phyloP scores from a whole-genome alignment of 495 filamentous ascomycete species.

The Talaromyces wortmannii region DNA sequence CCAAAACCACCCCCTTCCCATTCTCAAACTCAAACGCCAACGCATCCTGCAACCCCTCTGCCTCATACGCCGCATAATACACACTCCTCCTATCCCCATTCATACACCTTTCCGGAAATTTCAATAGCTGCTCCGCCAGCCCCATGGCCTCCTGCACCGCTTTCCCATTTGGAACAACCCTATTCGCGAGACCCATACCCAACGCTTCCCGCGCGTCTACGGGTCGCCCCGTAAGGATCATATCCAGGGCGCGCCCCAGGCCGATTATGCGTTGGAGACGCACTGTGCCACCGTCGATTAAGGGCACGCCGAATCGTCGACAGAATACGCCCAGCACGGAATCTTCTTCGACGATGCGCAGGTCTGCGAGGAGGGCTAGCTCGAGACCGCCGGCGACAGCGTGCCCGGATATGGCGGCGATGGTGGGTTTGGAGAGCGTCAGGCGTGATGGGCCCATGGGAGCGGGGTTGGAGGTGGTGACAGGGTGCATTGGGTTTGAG shows the following conservation, averaged over 20 bases:
- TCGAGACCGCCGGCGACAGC: slow-evolving; percentile 44
- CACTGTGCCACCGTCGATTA: slow-evolving; percentile 45
- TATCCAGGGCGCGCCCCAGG: slow-evolving; percentile 40
- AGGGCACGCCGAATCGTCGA: slow-evolving; percentile 40
- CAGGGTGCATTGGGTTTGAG: slow-evolving; percentile 4
- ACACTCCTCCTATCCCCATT: slow-evolving; percentile 28
- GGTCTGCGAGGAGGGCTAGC: slow-evolving; percentile 37
- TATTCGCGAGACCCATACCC: slow-evolving; percentile 39
- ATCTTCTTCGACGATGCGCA: slow-evolving; percentile 39
- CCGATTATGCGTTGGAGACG: slow-evolving; percentile 40
- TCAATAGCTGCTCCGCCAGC: slow-evolving; percentile 32
- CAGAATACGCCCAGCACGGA: slow-evolving; percentile 44
- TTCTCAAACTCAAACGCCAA: slow-evolving; percentile 32
- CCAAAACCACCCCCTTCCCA: slow-evolving; percentile 25
- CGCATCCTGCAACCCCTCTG: slow-evolving; percentile 34
- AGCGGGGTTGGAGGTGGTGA: slow-evolving; percentile 20
- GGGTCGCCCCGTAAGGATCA: slow-evolving; percentile 41
- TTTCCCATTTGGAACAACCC: slow-evolving; percentile 38
- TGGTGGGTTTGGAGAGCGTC: slow-evolving; percentile 30
- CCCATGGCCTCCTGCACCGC: slow-evolving; percentile 32
- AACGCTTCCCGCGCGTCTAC: slow-evolving; percentile 39
- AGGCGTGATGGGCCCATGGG: slow-evolving; percentile 42
- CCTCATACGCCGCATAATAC: slow-evolving; percentile 38
- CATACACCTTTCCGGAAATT: slow-evolving; percentile 39
- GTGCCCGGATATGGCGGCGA: slow-evolving; percentile 37